These are phyloP conservation scores for Rhazya stricta DNA, from an alignment of 257 asterid species.

Conservation along the genomic window DNA sequence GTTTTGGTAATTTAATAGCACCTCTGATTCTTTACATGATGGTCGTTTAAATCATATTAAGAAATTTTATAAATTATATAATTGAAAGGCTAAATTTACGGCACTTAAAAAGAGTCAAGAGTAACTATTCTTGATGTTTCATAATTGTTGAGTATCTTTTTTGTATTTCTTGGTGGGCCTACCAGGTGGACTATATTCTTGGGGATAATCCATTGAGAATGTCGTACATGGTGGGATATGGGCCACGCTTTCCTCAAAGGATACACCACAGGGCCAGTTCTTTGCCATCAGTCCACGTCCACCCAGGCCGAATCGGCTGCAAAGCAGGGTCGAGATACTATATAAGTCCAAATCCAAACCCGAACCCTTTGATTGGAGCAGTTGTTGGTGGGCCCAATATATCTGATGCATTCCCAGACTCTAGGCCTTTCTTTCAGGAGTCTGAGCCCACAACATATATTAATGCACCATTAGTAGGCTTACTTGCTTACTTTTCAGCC, in stretches of 20 bases:
- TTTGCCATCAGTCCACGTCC: conserved; percentile 51
- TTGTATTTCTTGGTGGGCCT: conserved; percentile 7
- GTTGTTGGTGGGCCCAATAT: conserved; percentile 80
- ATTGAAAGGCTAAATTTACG: too few species aligned
- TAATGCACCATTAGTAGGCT: conserved; percentile 77
- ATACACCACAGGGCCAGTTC: conserved; percentile 82
- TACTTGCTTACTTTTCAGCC: conserved; percentile 65
- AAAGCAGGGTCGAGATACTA: conserved; percentile 57
- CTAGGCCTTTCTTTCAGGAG: conserved; percentile 68
- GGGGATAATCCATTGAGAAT: conserved; percentile 79
- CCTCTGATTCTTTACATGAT: too few species aligned
- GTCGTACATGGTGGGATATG: conserved; percentile 91
- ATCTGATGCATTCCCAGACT: conserved; percentile 62
- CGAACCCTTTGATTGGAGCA: conserved; percentile 60
- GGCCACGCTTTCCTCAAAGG: conserved; percentile 58
- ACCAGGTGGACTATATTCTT: conserved; percentile 78
- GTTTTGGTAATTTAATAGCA: too few species aligned
- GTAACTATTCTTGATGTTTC: too few species aligned
- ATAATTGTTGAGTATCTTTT: too few species aligned
- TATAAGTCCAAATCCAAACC: conserved; percentile 62
- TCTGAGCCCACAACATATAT: conserved; percentile 85
- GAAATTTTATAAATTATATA: too few species aligned
- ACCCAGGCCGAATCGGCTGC: conserved; percentile 57
- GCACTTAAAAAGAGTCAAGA: too few species aligned
- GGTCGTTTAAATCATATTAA: too few species aligned